Evolutionary conservation across 1,284 basidiomycete genomes (phyloP), one percentile per base, ranked within the genome.

Genomic region (Ceratobasidium sp.): DNA sequence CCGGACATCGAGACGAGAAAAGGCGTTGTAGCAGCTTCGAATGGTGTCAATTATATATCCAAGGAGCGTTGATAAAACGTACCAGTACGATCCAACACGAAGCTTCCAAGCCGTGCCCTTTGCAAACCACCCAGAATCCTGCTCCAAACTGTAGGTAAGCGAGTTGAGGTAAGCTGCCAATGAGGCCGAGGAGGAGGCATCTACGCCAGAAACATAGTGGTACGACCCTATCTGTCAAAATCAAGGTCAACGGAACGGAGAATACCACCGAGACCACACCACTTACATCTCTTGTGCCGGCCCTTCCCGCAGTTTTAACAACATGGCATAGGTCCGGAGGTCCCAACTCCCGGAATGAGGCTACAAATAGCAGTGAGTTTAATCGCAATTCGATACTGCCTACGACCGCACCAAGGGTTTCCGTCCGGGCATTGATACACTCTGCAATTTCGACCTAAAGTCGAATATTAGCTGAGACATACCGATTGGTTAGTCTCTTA

Each of bases 21-120:
- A 99, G 15, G 97, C 97, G 78, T 99, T 97, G 82, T 98, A 99
- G 79, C 95, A 97, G 79, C 92, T 93, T n/a, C n/a, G n/a, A n/a
- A n/a, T n/a, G n/a, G n/a, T n/a, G n/a, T n/a, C n/a, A n/a, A n/a
- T n/a, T n/a, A n/a, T n/a, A n/a, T n/a, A n/a, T n/a, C n/a, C n/a
- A n/a, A n/a, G n/a, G n/a, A n/a, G n/a, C n/a, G n/a, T n/a, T n/a
- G n/a, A n/a, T n/a, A n/a, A n/a, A n/a, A 80, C 88, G 70, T 76
- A 93, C 91, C 96, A 99, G 78, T 94, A 99, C 56, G 91, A 95
- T 4, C 97, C 97, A 75, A 91, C 92, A 73, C 91, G 86, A 42
- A 99, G 92, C 79, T 96, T 96, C 91, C 94, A 98, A n/a, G 86
- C 82, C 1, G 87, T 81, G 6, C 87, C 86, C 76, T 93, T 93